Base-by-base conservation (phyloP, 805 yeast genomes). In the Candida manassasensis region DNA sequence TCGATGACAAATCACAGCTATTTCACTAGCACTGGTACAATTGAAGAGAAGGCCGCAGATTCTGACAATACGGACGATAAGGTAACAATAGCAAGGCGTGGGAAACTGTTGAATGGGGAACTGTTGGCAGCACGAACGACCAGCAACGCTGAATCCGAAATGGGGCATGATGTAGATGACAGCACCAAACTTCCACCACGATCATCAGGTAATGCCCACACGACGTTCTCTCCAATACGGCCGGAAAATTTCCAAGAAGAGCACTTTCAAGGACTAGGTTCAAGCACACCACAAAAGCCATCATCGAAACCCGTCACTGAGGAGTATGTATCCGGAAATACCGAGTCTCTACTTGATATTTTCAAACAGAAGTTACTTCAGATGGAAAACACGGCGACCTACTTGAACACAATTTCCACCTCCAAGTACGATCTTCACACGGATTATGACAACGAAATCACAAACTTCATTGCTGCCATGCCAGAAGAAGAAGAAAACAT, bases 401-500 rank as follows among this genome's bases (percentile, higher is more conserved):
- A 55, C 32, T 49, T 68, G 14, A 50, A 54, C 26, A 47, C 50
- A 15, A 43, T 68, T n/a, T 47, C 66, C 2, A 49, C 58, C 6
- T 57, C 69, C 0, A 53, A 53, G 6, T 65, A 63, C 41, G 64
- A 67, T 27, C 55, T 80, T 12, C 67, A 72, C 43, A 77, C 80
- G 42, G 94, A 84, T 50, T 52, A 64, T 27, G 85, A 80, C 39
- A 88, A 90, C 1, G 71, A 72, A 19, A 56, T 84, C 15, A 75
- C 84, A 0, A 65, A 66, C 33, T 83, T 83, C 47, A 75, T 82
- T 5, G 68, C 78, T 1, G 77, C 76, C 28, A 77, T 84, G 76
- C 89, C 90, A 0, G 77, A 72, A 19, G 73, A 73, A 17, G 88
- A 84, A 49, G 63, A 84, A 45, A 66, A 73, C 9, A 77, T 81